A percentile compares a stretch with the other conserved stretches of the same genome.
Evolutionary conservation across 2,329 filamentous ascomycete genomes (phyloP).

Genomic region (Ophiostoma populinum): DNA sequence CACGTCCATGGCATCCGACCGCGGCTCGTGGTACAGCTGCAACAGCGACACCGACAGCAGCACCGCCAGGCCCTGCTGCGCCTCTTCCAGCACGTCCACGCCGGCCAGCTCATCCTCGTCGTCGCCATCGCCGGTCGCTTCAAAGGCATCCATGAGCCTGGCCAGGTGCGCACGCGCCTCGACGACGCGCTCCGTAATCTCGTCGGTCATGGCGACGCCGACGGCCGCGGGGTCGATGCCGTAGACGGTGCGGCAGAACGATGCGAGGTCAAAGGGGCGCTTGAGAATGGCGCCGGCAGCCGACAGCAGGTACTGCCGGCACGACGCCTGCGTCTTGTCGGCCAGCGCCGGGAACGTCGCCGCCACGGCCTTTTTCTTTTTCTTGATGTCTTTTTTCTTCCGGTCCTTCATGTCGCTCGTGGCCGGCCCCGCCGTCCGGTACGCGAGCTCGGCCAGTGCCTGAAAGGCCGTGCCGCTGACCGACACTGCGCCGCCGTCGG

Average conservation of each 20-base stretch:
- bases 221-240: constrained; percentile 34
- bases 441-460: constrained; percentile 37
- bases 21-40: constrained; percentile 69
- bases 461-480: constrained; percentile 27
- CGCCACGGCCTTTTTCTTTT: constrained; percentile 1
- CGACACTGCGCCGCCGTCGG: constrained; percentile 15
- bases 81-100: constrained; percentile 18
- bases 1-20: constrained; percentile 68
- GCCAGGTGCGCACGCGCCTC: constrained; percentile 32
- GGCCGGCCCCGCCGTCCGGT: constrained; percentile 19
- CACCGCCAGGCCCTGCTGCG: constrained; percentile 52
- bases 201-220: constrained; percentile 35
- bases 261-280: constrained; percentile 32
- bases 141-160: constrained; percentile 25
- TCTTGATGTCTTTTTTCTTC: not conserved
- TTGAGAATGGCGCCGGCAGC: constrained; percentile 40
- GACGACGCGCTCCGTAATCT: constrained; percentile 33
- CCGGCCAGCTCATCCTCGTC: constrained; percentile 20
- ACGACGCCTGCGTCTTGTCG: constrained; percentile 34
- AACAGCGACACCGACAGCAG: constrained; percentile 73
- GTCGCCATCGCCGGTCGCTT: constrained; percentile 17
- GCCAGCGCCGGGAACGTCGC: constrained; percentile 27
- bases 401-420: not conserved
- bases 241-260: constrained; percentile 36
- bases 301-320: constrained; percentile 38